Percentiles rank a stretch among this genome's conserved stretches.
phyloP scores from a whole-genome alignment of 2,329 filamentous ascomycete genomes.

The Aureobasidium sp. region DNA sequence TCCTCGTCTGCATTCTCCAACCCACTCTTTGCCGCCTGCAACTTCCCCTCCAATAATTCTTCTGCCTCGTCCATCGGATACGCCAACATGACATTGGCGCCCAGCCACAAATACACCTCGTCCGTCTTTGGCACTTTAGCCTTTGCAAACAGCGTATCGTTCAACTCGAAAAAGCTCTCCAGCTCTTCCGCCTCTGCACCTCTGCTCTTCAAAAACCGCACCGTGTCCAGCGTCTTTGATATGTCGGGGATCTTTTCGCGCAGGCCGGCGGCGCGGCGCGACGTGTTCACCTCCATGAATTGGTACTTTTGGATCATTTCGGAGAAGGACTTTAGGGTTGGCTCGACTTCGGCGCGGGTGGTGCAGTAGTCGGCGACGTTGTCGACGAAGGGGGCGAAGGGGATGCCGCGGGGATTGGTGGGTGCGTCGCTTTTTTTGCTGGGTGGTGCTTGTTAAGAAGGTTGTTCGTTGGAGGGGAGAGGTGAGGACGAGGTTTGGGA shows the following conservation, averaged over 20 bases:
- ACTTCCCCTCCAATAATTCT: slow-evolving; percentile 67
- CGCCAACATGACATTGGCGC: slow-evolving; percentile 94
- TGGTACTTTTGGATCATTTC: slow-evolving; percentile 99
- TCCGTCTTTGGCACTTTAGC: slow-evolving; percentile 74
- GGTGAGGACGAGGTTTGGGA: background rate
- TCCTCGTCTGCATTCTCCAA: slow-evolving; percentile 91
- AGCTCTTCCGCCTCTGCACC: slow-evolving; percentile 65
- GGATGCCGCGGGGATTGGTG: slow-evolving; percentile 77
- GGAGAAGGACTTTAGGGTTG: slow-evolving; percentile 74
- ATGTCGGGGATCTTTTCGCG: slow-evolving; percentile 97
- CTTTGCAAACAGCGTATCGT: slow-evolving; percentile 90
- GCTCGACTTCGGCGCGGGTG: slow-evolving; percentile 70
- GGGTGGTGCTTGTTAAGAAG: background rate
- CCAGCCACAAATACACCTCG: slow-evolving; percentile 97
- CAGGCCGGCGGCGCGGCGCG: slow-evolving; percentile 71
- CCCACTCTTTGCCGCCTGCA: slow-evolving; percentile 71
- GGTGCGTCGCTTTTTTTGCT: slow-evolving; percentile 29
- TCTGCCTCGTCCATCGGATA: slow-evolving; percentile 88
- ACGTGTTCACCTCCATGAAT: slow-evolving; percentile 96
- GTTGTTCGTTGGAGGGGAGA: background rate
- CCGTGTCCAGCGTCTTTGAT: slow-evolving; percentile 87
- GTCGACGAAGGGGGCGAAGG: slow-evolving; percentile 77
- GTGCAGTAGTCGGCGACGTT: slow-evolving; percentile 83
- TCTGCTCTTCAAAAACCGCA: slow-evolving; percentile 72
- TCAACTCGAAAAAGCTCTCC: slow-evolving; percentile 90